phyloP scores from a whole-genome alignment of 768 basidiomycete genomes.

The Lactifluus volemus region DNA sequence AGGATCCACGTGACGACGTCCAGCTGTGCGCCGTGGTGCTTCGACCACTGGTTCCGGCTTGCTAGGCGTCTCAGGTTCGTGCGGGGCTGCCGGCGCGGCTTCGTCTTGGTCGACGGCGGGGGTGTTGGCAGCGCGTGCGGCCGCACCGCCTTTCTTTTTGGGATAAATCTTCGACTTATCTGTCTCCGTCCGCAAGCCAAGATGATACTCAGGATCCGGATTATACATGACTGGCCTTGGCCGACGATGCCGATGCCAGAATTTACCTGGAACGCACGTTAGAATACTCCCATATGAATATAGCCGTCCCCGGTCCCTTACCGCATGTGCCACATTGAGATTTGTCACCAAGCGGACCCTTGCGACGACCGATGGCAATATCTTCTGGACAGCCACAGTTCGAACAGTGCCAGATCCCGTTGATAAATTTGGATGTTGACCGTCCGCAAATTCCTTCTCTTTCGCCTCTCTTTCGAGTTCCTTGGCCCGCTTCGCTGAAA shows the following conservation, averaged over 20 bases:
- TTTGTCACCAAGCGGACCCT: slow-evolving; percentile 85
- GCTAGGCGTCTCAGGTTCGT: slow-evolving; percentile 47
- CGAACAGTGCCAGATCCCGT: slow-evolving; percentile 91
- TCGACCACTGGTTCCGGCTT: slow-evolving; percentile 34
- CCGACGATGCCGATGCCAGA: slow-evolving; percentile 79
- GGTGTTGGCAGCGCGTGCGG: slow-evolving; percentile 39
- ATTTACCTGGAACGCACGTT: slow-evolving; percentile 52
- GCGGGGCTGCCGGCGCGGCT: slow-evolving; percentile 26
- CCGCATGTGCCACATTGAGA: slow-evolving; percentile 91
- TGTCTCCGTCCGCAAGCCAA: slow-evolving; percentile 43
- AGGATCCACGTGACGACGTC: slow-evolving; percentile 25
- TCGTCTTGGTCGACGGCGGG: slow-evolving; percentile 22
- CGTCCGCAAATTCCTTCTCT: slow-evolving; percentile 74
- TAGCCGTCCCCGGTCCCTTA: slow-evolving; percentile 32
- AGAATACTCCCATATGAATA: not conserved
- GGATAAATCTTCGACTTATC: slow-evolving; percentile 45
- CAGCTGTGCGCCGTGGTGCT: slow-evolving; percentile 11
- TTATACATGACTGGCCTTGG: slow-evolving; percentile 78
- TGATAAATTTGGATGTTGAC: slow-evolving; percentile 75
- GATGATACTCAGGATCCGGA: slow-evolving; percentile 63
- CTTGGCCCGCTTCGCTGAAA: slow-evolving; percentile 55
- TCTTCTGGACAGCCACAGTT: slow-evolving; percentile 89
- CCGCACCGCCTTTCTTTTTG: slow-evolving; percentile 51
- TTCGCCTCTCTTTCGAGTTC: slow-evolving; percentile 78
- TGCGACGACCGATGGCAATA: slow-evolving; percentile 77